Evolutionary conservation across 768 basidiomycete species (phyloP).

Genomic region (Hydnomerulius pinastri): DNA sequence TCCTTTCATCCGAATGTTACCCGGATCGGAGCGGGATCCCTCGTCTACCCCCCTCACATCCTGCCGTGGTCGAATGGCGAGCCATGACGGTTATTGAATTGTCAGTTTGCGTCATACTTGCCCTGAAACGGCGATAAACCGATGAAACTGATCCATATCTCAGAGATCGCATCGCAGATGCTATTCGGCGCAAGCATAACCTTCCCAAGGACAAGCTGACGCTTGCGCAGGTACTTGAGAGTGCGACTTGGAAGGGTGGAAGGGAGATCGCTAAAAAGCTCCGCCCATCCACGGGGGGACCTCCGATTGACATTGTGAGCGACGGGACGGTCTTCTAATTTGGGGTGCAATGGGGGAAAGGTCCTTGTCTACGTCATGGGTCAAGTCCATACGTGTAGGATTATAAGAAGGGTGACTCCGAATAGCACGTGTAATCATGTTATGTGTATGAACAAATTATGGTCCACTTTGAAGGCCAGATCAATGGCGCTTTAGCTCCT

Average conservation of each 20-base stretch:
- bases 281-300: constrained; percentile 74
- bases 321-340: constrained; percentile 79
- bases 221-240: constrained; percentile 88
- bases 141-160: constrained; percentile 5
- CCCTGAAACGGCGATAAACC: constrained; percentile 1
- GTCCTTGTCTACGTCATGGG: neutral
- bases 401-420: neutral
- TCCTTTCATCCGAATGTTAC: constrained; percentile 50
- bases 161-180: constrained; percentile 79
- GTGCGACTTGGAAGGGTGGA: constrained; percentile 97
- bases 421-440: neutral
- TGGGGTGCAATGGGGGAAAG: neutral
- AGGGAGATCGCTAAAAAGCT: constrained; percentile 85
- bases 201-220: constrained; percentile 56
- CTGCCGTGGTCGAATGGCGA: constrained; percentile 94
- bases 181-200: constrained; percentile 61
- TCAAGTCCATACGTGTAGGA: neutral
- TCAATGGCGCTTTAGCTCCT: constrained; percentile 44
- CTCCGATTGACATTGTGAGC: constrained; percentile 83
- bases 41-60: constrained; percentile 71
- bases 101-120: constrained; percentile 45
- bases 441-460: neutral
- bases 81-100: constrained; percentile 93
- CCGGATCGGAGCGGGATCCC: constrained; percentile 49
- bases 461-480: neutral